These are phyloP conservation scores for Brassica rapa DNA, from an alignment of 345 rosid species.

Conservation along the genomic window DNA sequence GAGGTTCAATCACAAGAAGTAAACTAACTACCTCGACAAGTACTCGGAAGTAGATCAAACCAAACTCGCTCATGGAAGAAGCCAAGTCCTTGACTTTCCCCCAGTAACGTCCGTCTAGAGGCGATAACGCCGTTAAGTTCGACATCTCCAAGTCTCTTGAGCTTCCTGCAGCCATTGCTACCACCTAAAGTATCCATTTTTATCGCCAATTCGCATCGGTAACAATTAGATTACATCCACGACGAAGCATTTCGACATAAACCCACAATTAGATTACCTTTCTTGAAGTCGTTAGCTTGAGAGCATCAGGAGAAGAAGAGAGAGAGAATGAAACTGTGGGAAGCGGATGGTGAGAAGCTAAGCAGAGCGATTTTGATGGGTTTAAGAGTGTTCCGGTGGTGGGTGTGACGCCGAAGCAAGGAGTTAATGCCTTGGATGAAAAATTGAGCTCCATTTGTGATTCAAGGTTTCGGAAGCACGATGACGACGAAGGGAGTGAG, in stretches of 20 bases:
- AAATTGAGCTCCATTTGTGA: slow-evolving; percentile 49
- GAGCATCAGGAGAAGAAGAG: slow-evolving; percentile 13
- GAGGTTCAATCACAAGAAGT: not conserved
- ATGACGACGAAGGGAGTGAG: not conserved
- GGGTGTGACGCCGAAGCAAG: not conserved
- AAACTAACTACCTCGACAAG: slow-evolving; percentile 67
- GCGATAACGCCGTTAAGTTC: slow-evolving; percentile 77
- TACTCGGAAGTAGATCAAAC: slow-evolving; percentile 73
- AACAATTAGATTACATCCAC: not conserved
- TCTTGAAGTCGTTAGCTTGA: slow-evolving; percentile 33
- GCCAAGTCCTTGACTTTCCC: slow-evolving; percentile 81
- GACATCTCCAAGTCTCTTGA: slow-evolving; percentile 61
- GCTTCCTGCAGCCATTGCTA: slow-evolving; percentile 45
- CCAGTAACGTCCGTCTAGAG: slow-evolving; percentile 97
- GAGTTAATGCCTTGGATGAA: slow-evolving; percentile 36
- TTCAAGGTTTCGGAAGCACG: not conserved
- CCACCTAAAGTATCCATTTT: slow-evolving; percentile 36
- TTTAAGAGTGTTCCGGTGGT: slow-evolving; percentile 21
- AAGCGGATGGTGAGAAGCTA: slow-evolving; percentile 20
- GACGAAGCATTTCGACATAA: not conserved
- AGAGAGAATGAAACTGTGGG: slow-evolving; percentile 39
- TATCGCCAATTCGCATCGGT: not conserved
- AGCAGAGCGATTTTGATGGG: slow-evolving; percentile 23
- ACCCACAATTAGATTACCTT: slow-evolving; percentile 30
- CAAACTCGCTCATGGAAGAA: slow-evolving; percentile 84